Conservation (phyloP, 108 stramenopile genomes). For the Stephanodiscus triporus region DNA sequence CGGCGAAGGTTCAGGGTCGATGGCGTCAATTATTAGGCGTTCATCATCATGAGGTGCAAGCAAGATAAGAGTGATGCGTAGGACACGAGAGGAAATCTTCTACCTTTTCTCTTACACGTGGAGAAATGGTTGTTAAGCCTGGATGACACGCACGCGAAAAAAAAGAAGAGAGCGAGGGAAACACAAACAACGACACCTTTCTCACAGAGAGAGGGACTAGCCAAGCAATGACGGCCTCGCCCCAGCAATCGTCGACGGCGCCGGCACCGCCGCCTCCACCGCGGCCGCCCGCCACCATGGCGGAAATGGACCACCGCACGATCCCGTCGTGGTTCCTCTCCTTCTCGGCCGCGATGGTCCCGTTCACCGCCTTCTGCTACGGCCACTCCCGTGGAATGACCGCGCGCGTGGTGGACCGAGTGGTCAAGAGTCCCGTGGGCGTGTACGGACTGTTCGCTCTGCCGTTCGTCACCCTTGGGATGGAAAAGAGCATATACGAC, state of each 20-base stretch:
- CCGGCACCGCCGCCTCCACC: neutral
- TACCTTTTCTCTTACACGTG: neutral
- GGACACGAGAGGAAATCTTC: neutral
- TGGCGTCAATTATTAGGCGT: neutral
- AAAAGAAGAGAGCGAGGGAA: too few species aligned
- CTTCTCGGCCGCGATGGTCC: conserved; percentile 82
- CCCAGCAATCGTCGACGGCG: neutral
- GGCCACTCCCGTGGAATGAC: conserved; percentile 76
- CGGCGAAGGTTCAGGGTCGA: neutral
- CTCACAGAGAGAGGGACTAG: too few species aligned
- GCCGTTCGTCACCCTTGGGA: conserved; percentile 77
- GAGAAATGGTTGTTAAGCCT: conserved; percentile 1
- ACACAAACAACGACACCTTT: too few species aligned
- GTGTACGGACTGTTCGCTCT: conserved; percentile 81
- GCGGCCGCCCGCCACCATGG: neutral
- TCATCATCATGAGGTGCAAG: neutral
- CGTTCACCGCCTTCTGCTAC: conserved; percentile 81
- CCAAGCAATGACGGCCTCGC: neutral
- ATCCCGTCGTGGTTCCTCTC: conserved; percentile 60
- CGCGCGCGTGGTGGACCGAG: conserved; percentile 60
- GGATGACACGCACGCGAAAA: too few species aligned
- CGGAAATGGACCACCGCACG: conserved; percentile 19
- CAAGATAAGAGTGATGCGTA: neutral
- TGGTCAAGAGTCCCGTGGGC: conserved; percentile 76
- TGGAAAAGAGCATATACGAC: conserved; percentile 90